These are phyloP conservation scores for Haematococcus lacustris DNA, from an alignment of 139 green algal species.

Conservation along the genomic window DNA sequence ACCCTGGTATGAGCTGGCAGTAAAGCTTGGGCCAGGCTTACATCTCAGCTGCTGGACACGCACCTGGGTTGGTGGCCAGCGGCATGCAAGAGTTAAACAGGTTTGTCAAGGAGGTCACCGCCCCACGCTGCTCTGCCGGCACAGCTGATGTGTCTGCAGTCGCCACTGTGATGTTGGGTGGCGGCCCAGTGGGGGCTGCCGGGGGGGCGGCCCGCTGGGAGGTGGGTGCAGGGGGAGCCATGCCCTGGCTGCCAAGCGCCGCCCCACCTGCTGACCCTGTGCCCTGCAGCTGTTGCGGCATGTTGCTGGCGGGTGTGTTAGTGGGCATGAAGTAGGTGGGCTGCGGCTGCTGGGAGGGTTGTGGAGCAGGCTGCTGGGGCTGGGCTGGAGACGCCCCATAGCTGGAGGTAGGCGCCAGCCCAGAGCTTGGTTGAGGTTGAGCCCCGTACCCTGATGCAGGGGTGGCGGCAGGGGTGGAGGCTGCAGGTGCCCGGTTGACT, in stretches of 20 bases:
- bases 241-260: background rate
- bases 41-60: too few species aligned
- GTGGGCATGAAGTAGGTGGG: slow-evolving; percentile 30
- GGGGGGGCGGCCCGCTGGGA: background rate
- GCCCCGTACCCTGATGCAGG: too few species aligned
- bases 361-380: too few species aligned
- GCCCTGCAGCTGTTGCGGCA: slow-evolving; percentile 8
- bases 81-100: slow-evolving; percentile 63
- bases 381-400: too few species aligned
- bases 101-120: slow-evolving; percentile 57
- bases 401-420: too few species aligned
- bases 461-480: too few species aligned
- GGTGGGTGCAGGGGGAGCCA: background rate
- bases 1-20: too few species aligned
- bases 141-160: slow-evolving; percentile 63
- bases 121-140: slow-evolving; percentile 44
- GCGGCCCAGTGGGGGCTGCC: slow-evolving; percentile 43
- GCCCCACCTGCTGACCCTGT: too few species aligned
- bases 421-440: too few species aligned
- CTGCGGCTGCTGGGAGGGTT: slow-evolving; percentile 2
- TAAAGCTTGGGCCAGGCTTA: too few species aligned
- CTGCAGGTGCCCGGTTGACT: background rate
- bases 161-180: slow-evolving; percentile 59
- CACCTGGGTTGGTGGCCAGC: slow-evolving; percentile 45
- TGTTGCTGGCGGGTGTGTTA: slow-evolving; percentile 10